Evolutionary conservation across 345 rosid species (phyloP).

Genomic region (Populus davidiana): DNA sequence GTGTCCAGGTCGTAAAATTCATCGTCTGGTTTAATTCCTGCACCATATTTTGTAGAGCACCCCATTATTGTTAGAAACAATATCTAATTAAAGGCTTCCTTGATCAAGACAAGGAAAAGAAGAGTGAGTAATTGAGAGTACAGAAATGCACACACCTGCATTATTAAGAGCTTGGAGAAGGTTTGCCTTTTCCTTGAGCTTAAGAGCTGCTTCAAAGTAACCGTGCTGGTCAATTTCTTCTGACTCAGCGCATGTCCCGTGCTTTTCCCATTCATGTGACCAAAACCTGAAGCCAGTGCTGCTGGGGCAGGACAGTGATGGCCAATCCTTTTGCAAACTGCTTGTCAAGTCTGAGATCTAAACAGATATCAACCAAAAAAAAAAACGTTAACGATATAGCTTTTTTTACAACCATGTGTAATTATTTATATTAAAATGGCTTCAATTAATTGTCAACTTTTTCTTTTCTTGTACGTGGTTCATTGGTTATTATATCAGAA

Average conservation of each 20-base stretch:
- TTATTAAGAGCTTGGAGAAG: conserved; percentile 51
- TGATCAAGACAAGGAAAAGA: neutral
- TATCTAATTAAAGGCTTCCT: neutral
- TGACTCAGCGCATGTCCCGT: conserved; percentile 79
- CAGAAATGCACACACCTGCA: conserved; percentile 32
- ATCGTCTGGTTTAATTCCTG: conserved; percentile 65
- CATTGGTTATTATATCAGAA: neutral
- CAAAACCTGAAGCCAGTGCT: conserved; percentile 58
- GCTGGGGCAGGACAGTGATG: conserved; percentile 74
- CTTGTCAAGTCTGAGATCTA: conserved; percentile 56
- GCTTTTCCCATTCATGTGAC: conserved; percentile 84
- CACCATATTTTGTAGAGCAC: neutral
- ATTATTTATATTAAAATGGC: neutral
- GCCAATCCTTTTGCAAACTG: conserved; percentile 54
- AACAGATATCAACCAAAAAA: neutral
- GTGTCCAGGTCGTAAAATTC: conserved; percentile 39
- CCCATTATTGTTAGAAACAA: neutral
- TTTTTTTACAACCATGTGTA: too few species aligned
- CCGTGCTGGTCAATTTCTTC: conserved; percentile 57
- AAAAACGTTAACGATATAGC: neutral
- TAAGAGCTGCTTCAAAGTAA: conserved; percentile 59
- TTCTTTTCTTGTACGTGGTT: neutral
- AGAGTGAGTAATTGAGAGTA: neutral
- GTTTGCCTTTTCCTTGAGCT: conserved; percentile 44
- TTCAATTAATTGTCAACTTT: neutral